Conservation (phyloP, 345 rosid species). For the Syzygium grande region DNA sequence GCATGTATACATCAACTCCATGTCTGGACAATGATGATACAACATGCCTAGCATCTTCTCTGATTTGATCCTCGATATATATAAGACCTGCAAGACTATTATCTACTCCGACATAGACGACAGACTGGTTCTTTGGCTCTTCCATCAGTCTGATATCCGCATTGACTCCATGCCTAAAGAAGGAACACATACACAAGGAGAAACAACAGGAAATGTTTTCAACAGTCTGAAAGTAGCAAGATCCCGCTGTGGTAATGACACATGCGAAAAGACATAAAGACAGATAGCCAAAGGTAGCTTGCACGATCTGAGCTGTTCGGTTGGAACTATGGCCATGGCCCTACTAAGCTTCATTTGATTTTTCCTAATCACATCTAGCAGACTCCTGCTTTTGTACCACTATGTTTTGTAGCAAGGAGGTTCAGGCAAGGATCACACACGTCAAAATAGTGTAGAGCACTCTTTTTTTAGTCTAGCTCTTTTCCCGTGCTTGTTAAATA, state of each 20-base stretch:
- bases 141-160: slow-evolving; percentile 32
- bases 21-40: slow-evolving; percentile 51
- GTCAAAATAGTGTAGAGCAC: not conserved
- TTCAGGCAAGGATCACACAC: not conserved
- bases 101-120: slow-evolving; percentile 80
- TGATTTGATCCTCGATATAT: slow-evolving; percentile 76
- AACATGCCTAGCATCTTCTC: slow-evolving; percentile 85
- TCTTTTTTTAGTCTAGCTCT: not conserved
- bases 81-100: slow-evolving; percentile 68
- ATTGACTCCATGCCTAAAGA: slow-evolving; percentile 67
- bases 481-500: not conserved
- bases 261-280: not conserved
- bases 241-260: not conserved
- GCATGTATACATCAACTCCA: slow-evolving; percentile 80
- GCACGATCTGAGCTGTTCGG: not conserved
- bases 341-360: not conserved
- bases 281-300: not conserved
- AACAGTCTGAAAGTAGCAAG: not conserved
- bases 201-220: not conserved
- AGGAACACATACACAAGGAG: not conserved
- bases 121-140: slow-evolving; percentile 55
- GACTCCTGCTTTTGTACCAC: not conserved
- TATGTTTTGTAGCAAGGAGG: not conserved
- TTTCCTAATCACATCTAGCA: not conserved
- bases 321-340: not conserved